Conservation (phyloP, 257 asterid species). For the Agastache rugosa region DNA sequence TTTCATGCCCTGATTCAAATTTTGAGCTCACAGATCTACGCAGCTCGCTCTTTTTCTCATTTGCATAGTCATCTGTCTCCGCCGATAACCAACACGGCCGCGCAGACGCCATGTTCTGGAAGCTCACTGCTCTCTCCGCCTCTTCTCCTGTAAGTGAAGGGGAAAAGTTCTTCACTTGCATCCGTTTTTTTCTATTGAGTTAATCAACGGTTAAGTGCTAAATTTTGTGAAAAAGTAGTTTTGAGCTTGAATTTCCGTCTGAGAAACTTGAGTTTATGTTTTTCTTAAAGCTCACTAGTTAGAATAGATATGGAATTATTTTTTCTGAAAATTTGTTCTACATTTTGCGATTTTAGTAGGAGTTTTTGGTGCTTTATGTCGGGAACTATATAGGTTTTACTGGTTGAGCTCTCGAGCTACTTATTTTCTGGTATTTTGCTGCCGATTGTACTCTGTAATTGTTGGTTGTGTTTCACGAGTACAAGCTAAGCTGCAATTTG, state of each 20-base stretch:
- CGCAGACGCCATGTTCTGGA: constrained; percentile 81
- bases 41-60: constrained; percentile 26
- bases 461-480: constrained; percentile 13
- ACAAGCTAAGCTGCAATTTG: constrained; percentile 2
- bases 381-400: neutral
- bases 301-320: neutral
- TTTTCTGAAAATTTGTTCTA: neutral
- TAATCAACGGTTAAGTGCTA: constrained; percentile 18
- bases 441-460: constrained; percentile 11
- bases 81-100: constrained; percentile 31
- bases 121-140: constrained; percentile 83
- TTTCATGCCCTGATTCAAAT: constrained; percentile 33
- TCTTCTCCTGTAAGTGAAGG: constrained; percentile 85
- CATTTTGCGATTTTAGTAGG: constrained; percentile 25
- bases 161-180: neutral
- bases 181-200: neutral
- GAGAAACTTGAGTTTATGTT: constrained; percentile 26
- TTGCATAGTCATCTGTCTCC: constrained; percentile 32
- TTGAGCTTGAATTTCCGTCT: constrained; percentile 10
- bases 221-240: constrained; percentile 18
- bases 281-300: neutral
- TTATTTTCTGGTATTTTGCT: neutral
- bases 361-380: neutral
- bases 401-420: constrained; percentile 12
- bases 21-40: constrained; percentile 67